phyloP scores from a whole-genome alignment of 257 asterid genomes.

The Henckelia pumila region DNA sequence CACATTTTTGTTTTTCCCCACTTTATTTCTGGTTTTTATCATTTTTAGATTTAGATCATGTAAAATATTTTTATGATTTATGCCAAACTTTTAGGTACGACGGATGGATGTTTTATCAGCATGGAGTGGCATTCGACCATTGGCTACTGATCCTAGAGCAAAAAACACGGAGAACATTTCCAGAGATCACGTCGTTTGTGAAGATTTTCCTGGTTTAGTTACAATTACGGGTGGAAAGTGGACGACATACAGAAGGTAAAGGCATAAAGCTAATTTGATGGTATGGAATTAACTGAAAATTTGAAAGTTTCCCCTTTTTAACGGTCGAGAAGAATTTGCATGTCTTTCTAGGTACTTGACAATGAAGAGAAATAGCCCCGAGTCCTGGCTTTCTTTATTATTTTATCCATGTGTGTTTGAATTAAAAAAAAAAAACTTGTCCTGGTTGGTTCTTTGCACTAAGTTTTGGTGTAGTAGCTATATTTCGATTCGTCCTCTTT shows the following conservation, averaged over 20 bases:
- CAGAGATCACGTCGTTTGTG: constrained; percentile 86
- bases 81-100: constrained; percentile 59
- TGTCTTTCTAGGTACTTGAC: constrained; percentile 14
- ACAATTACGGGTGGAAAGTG: constrained; percentile 99
- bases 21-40: constrained; percentile 16
- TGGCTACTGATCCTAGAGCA: constrained; percentile 92
- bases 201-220: constrained; percentile 89
- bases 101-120: constrained; percentile 93
- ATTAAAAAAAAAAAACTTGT: too few species aligned
- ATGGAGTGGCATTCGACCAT: constrained; percentile 98
- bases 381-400: constrained; percentile 8
- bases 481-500: neutral
- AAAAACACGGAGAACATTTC: constrained; percentile 90
- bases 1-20: too few species aligned
- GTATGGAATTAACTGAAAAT: neutral
- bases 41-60: constrained; percentile 8
- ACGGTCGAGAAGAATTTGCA: constrained; percentile 13
- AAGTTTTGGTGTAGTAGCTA: neutral
- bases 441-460: neutral
- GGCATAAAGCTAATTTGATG: constrained; percentile 26
- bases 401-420: constrained; percentile 1
- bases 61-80: neutral
- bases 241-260: constrained; percentile 97
- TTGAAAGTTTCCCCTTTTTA: constrained; percentile 14
- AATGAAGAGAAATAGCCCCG: constrained; percentile 5